A percentile compares a stretch with the other conserved stretches of the same genome.
Conservation (phyloP, 257 asterid genomes). For the Solanum ossicruentum region DNA sequence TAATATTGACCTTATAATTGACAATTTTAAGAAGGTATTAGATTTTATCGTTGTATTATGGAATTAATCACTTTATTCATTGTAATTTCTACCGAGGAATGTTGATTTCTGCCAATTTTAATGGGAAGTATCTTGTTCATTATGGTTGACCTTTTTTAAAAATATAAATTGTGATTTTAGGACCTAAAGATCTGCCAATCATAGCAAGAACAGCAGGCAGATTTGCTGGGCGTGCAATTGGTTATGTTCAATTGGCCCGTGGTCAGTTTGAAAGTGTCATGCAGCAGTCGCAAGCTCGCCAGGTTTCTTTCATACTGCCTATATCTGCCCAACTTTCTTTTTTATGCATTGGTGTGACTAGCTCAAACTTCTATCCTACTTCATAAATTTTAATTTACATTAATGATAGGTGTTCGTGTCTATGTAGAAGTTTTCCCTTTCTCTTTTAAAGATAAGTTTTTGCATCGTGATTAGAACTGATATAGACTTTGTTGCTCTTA, state of each 20-base stretch:
- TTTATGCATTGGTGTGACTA: not conserved
- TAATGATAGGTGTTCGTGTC: not conserved
- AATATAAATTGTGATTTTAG: slow-evolving; percentile 13
- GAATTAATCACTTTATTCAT: not conserved
- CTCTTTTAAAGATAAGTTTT: not conserved
- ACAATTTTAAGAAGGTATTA: not conserved
- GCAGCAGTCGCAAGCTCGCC: slow-evolving; percentile 84
- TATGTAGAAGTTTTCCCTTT: not conserved
- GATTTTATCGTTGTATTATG: not conserved
- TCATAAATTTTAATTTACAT: not conserved
- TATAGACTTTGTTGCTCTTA: not conserved
- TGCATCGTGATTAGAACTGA: not conserved
- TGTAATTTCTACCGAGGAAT: not conserved
- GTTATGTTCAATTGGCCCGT: slow-evolving; percentile 79
- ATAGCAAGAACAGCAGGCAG: slow-evolving; percentile 78
- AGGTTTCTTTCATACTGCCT: slow-evolving; percentile 27
- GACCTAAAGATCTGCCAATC: slow-evolving; percentile 74
- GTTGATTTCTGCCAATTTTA: not conserved
- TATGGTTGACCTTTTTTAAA: not conserved
- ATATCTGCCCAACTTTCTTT: not conserved
- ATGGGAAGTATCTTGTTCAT: not conserved
- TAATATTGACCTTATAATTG: not conserved
- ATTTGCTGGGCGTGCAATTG: slow-evolving; percentile 71
- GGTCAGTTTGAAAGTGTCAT: slow-evolving; percentile 69
- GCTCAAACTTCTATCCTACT: not conserved